Conservation (phyloP, 179 eudicot genomes). For the Carnegiea gigantea region DNA sequence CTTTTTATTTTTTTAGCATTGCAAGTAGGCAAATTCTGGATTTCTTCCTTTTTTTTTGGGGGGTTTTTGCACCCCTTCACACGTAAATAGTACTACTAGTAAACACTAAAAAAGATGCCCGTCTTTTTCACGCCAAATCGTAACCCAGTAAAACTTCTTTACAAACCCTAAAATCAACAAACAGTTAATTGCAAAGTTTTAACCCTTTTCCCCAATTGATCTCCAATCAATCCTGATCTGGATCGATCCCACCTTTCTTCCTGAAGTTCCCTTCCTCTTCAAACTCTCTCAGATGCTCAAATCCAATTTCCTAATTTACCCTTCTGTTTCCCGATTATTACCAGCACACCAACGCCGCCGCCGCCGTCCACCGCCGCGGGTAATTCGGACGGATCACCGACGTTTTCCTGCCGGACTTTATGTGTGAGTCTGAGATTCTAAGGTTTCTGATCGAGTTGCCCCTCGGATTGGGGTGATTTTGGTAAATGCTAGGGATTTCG, state of each 20-base stretch:
- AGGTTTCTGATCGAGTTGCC: conserved; percentile 25
- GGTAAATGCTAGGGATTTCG: conserved; percentile 34
- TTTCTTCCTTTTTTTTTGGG: neutral
- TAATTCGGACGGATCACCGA: neutral
- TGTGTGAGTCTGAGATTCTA: conserved; percentile 25
- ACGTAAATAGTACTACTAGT: neutral
- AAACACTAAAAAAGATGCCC: neutral
- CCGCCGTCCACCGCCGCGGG: conserved; percentile 17
- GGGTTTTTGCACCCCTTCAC: neutral
- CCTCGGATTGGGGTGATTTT: conserved; percentile 23
- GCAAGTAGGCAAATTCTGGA: neutral
- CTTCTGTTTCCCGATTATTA: conserved; percentile 13
- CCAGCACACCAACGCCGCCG: conserved; percentile 28
- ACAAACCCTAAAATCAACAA: neutral
- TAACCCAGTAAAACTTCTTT: conserved; percentile 14
- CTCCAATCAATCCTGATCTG: neutral
- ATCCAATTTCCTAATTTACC: conserved; percentile 29
- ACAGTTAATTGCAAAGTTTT: too few relatives aligned
- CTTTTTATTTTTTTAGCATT: neutral
- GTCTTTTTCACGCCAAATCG: neutral
- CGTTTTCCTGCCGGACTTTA: conserved; percentile 22
- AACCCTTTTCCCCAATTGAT: neutral
- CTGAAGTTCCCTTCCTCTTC: neutral
- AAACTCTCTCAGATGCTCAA: conserved; percentile 32
- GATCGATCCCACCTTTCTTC: neutral